A percentile compares a stretch with the other conserved stretches of the same genome.
phyloP scores from a whole-genome alignment of 1,284 basidiomycete genomes.

The Leucoagaricus sp. region DNA sequence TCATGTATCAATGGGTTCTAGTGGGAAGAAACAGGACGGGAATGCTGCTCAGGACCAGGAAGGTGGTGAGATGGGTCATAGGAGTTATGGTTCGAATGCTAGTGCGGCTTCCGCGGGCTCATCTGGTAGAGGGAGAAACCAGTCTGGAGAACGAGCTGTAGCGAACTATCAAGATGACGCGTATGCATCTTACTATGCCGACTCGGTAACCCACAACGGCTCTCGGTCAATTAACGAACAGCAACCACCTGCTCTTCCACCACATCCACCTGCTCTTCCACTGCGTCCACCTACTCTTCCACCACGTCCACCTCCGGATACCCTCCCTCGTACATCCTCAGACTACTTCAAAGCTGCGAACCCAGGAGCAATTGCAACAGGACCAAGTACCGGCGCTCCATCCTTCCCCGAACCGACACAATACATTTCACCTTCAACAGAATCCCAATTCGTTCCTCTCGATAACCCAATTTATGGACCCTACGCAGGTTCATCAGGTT shows the following conservation, averaged over 20 bases:
- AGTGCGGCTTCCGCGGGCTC: background rate
- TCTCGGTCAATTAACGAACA: background rate
- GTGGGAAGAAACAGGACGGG: conserved; percentile 6
- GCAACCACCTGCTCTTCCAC: too few species aligned
- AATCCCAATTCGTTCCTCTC: background rate
- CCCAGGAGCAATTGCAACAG: background rate
- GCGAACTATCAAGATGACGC: background rate
- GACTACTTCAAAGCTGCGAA: background rate
- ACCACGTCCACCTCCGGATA: background rate
- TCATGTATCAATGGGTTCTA: conserved; percentile 12
- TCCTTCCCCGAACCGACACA: conserved; percentile 4
- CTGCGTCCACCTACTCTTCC: background rate
- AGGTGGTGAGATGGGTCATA: background rate
- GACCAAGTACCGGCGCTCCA: background rate
- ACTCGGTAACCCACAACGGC: background rate
- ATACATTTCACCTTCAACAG: background rate
- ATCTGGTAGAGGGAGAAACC: background rate
- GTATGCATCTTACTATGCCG: background rate
- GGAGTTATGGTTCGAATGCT: background rate
- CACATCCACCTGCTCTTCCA: background rate
- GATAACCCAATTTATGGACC: background rate
- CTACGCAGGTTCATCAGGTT: background rate
- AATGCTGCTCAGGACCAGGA: background rate
- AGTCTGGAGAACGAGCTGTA: background rate
- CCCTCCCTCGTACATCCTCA: background rate